Conservation (phyloP, 305 asterid genomes). For the Solanum chacoense region DNA sequence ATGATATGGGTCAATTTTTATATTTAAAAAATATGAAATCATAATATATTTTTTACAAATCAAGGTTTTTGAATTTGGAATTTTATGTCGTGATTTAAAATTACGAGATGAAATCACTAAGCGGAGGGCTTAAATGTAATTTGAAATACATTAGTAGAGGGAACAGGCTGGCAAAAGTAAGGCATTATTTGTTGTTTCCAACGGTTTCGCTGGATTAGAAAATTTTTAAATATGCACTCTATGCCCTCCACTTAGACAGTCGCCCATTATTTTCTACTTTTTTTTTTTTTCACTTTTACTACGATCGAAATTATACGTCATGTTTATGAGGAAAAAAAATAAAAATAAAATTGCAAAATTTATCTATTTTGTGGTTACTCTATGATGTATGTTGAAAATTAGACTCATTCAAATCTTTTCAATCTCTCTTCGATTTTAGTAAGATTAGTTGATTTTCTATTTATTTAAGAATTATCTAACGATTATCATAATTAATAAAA, state of each 20-base stretch:
- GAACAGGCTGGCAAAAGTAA: slow-evolving; percentile 3
- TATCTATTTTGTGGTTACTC: neutral
- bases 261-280: neutral
- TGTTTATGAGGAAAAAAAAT: neutral
- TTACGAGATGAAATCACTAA: neutral
- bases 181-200: neutral
- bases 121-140: neutral
- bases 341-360: too few relatives aligned
- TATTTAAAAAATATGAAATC: neutral
- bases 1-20: neutral
- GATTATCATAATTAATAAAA: too few relatives aligned
- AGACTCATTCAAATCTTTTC: neutral
- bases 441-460: too few relatives aligned
- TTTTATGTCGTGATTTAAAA: neutral
- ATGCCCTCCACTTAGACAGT: neutral
- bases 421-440: neutral
- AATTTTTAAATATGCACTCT: neutral
- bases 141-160: neutral
- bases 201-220: neutral
- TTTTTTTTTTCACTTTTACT: neutral
- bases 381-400: too few relatives aligned
- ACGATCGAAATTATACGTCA: too few relatives aligned
- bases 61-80: neutral
- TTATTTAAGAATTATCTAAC: too few relatives aligned
- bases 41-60: neutral